Conservation (phyloP, 164 flowering plant genomes). For the Dillenia turbinata region DNA sequence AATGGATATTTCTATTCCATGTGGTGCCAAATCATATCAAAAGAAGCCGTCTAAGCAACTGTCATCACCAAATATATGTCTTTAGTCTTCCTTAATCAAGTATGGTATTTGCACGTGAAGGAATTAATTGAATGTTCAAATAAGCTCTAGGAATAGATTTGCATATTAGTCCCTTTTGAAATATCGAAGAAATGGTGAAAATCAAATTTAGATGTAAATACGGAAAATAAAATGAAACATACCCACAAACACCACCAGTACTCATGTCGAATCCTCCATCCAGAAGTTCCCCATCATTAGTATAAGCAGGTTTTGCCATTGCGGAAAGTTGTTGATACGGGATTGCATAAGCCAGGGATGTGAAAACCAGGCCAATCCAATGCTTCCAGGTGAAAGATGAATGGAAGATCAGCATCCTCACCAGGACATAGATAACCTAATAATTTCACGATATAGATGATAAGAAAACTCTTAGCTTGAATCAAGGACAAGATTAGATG, state of each 20-base stretch:
- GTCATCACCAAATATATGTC: no score
- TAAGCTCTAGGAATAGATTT: no score
- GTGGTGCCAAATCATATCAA: no score
- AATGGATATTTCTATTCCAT: no score
- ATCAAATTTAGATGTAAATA: neutral
- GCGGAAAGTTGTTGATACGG: constrained; percentile 69
- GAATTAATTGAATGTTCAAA: no score
- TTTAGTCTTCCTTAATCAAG: no score
- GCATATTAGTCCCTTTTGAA: no score
- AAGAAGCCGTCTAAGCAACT: no score
- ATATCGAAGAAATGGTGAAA: neutral
- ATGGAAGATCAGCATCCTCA: constrained; percentile 57
- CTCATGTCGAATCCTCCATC: constrained; percentile 98
- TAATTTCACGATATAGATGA: no score
- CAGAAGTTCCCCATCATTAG: constrained; percentile 70
- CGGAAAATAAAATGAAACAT: constrained; percentile 16
- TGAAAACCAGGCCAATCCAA: constrained; percentile 60
- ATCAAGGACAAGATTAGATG: no score
- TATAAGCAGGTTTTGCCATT: constrained; percentile 77
- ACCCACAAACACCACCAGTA: constrained; percentile 92
- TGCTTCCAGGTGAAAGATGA: constrained; percentile 85
- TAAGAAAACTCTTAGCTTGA: no score
- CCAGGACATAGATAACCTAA: constrained; percentile 58
- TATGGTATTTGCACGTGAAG: no score
- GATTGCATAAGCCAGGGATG: constrained; percentile 53